Percentiles rank a stretch among this genome's conserved stretches.
phyloP scores from a whole-genome alignment of 2,329 filamentous ascomycete species.

The Macroventuria anomochaeta region DNA sequence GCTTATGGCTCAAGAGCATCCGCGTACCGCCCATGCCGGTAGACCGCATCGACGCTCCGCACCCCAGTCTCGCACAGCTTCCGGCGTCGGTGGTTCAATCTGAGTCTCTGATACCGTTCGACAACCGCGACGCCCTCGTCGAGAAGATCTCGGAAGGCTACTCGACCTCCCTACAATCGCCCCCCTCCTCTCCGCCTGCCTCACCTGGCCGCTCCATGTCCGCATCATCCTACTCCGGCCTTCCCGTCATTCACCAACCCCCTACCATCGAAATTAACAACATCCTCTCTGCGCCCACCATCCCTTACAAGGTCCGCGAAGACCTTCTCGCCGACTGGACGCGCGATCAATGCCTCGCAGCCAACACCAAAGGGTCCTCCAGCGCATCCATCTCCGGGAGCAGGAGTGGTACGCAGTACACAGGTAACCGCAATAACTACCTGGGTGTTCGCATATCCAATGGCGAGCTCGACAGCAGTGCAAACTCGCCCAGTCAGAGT shows the following conservation, averaged over 20 bases:
- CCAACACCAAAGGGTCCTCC: constrained; percentile 71
- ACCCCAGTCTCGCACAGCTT: constrained; percentile 30
- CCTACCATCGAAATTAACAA: constrained; percentile 8
- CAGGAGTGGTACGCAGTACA: constrained; percentile 54
- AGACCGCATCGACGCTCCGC: constrained; percentile 59
- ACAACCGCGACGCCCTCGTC: constrained; percentile 73
- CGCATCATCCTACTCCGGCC: constrained; percentile 55
- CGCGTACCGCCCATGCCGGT: constrained; percentile 71
- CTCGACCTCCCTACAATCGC: constrained; percentile 65
- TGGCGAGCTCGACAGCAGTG: constrained; percentile 42
- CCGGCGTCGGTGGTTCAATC: constrained; percentile 37
- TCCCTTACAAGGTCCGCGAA: constrained; percentile 73
- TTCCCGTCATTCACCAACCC: constrained; percentile 53
- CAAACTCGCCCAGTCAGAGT: constrained; percentile 41
- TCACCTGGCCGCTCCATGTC: constrained; percentile 72
- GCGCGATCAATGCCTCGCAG: constrained; percentile 72
- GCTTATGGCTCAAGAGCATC: constrained; percentile 80
- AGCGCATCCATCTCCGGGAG: constrained; percentile 80
- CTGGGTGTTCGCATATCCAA: constrained; percentile 63
- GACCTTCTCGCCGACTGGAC: constrained; percentile 83
- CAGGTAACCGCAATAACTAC: constrained; percentile 47
- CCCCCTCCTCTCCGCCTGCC: constrained; percentile 71
- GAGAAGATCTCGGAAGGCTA: constrained; percentile 78
- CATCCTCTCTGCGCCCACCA: constrained; percentile 50
- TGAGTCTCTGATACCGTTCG: constrained; percentile 70